Percentiles rank a stretch among this genome's conserved stretches.
These are phyloP conservation scores for Sporothrix mexicana DNA, from an alignment of 2,329 filamentous ascomycete genomes.

Conservation along the genomic window DNA sequence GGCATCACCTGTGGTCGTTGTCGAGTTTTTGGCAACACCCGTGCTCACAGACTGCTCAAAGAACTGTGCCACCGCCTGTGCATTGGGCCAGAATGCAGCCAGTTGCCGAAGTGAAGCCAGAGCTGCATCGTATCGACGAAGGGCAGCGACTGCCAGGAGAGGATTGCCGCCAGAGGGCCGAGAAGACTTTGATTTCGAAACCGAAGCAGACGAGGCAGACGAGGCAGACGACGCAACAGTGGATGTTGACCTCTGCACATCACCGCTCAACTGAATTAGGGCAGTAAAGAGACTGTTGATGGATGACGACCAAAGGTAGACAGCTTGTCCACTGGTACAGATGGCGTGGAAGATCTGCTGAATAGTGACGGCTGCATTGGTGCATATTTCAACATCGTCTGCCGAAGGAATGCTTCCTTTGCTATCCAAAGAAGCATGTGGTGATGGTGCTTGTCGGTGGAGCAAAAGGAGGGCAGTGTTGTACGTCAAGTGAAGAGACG, in stretches of 20 bases:
- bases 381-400: constrained; percentile 25
- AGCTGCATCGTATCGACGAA: constrained; percentile 38
- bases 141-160: constrained; percentile 38
- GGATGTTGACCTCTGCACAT: constrained; percentile 14
- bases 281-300: constrained; percentile 22
- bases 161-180: constrained; percentile 35
- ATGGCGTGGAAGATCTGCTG: constrained; percentile 24
- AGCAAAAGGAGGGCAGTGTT: constrained; percentile 20
- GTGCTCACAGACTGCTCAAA: constrained; percentile 67
- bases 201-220: neutral
- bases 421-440: neutral
- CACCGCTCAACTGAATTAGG: constrained; percentile 17
- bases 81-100: constrained; percentile 39
- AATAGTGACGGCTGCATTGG: constrained; percentile 16
- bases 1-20: neutral
- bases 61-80: constrained; percentile 37
- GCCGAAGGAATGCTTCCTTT: neutral
- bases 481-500: constrained; percentile 22
- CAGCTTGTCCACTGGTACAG: constrained; percentile 17
- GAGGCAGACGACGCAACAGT: neutral
- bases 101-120: constrained; percentile 37
- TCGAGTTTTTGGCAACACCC: constrained; percentile 59
- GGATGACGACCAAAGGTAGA: constrained; percentile 16
- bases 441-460: neutral
- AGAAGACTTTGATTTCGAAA: constrained; percentile 21